Evolutionary conservation across 1,139 yeast species (phyloP), one percentile per base, ranked within the genome.

Genomic region (Geotrichum aggregatum): DNA sequence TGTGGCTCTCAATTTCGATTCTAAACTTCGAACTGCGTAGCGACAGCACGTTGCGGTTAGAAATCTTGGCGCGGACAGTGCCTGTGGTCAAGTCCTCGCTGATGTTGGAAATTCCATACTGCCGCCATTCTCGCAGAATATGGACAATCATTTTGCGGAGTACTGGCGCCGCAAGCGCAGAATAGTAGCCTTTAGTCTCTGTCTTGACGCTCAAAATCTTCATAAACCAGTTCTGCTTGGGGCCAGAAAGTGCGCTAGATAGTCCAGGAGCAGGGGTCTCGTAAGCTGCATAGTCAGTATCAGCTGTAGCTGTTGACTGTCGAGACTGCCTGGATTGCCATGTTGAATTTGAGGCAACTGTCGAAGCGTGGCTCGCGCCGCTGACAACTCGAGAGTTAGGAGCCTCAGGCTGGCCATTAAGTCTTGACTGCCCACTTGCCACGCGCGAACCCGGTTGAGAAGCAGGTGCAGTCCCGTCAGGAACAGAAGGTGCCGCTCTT

Each of bases 161-260:
- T 44, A 61, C 58, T 6, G 60, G 56, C 19, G 60, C 60, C 7
- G 62, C 53, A 49, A 64, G 54, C 2, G 61, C 52, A 3, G 70
- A 64, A 44, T 61, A 58, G 28, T 68, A 58, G 0, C 66, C 58
- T 54, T 61, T 62, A 18, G 63, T 38, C 16, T 47, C 54, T 11
- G 47, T 28, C 10, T 43, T 41, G 18, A 41, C 41, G 21, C 52
- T 45, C 36, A 70, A 60, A 57, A 70, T 60, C 57, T 68, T 69
- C 66, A 69, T 62, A 58, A 70, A 67, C 73, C 73, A 70, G 52
- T 67, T 69, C 58, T 70, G 73, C 53, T 62, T 62, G n/a, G n/a
- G n/a, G 10, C 44, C 43, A 18, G 41, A 36, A 11, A 18, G 21
- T n/a, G 41, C 41, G 26, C 26, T 36, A n/a, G n/a, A n/a, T n/a